Evolutionary conservation across 805 yeast species (phyloP).

Genomic region (Zygosaccharomyces bailii): DNA sequence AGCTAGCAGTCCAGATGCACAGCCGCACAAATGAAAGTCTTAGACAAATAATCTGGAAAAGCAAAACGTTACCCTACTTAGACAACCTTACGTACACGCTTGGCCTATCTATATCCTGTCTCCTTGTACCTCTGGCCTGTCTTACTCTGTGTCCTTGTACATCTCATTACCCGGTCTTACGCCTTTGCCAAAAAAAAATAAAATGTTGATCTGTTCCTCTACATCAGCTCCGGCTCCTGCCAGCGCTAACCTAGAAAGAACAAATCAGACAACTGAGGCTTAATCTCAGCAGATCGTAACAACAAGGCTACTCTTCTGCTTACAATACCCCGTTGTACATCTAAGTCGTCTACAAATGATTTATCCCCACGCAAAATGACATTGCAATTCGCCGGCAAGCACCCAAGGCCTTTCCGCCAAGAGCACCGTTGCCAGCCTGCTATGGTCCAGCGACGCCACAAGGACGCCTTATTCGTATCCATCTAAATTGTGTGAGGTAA

Average conservation of each 20-base stretch:
- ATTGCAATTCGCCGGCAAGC: constrained; percentile 44
- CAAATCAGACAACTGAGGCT: constrained; percentile 37
- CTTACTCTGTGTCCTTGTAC: not conserved
- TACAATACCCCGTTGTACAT: constrained; percentile 22
- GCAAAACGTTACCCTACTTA: not conserved
- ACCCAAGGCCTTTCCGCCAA: constrained; percentile 41
- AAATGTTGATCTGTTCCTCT: not conserved
- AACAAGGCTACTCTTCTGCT: constrained; percentile 52
- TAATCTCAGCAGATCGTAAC: constrained; percentile 49
- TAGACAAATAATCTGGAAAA: not conserved
- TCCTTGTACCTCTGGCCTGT: not conserved
- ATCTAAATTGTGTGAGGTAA: constrained; percentile 42
- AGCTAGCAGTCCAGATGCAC: not conserved
- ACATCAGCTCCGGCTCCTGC: constrained; percentile 12
- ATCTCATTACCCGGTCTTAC: not conserved
- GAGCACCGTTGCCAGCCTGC: constrained; percentile 39
- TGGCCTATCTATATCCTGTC: not conserved
- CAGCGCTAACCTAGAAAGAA: constrained; percentile 16
- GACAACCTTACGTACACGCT: not conserved
- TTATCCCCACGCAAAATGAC: constrained; percentile 45
- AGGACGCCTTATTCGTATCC: constrained; percentile 43
- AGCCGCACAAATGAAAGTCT: not conserved
- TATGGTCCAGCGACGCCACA: constrained; percentile 42
- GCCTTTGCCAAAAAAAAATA: not conserved
- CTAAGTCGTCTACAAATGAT: constrained; percentile 47